These are phyloP conservation scores for Thyridium curvatum DNA, from an alignment of 2,329 filamentous ascomycete genomes.

Conservation along the genomic window DNA sequence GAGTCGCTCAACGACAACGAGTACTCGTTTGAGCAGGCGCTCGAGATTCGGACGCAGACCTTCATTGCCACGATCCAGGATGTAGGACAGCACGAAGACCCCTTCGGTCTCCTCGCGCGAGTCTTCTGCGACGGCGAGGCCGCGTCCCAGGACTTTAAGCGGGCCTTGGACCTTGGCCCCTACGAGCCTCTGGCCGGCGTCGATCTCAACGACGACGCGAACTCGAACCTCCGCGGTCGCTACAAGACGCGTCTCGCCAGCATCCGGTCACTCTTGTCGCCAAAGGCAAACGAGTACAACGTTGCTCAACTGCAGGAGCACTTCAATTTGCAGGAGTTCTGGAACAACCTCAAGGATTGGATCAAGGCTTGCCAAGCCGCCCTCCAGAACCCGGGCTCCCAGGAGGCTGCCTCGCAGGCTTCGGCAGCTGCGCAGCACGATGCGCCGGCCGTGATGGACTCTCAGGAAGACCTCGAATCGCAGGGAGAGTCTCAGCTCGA, in stretches of 20 bases:
- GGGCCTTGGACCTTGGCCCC: neutral
- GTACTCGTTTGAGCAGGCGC: neutral
- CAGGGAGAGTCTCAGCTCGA: constrained; percentile 2
- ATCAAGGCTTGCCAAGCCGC: neutral
- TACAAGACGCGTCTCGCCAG: neutral
- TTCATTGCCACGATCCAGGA: neutral
- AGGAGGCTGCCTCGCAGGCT: too few relatives aligned
- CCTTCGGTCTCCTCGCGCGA: neutral
- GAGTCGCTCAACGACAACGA: neutral
- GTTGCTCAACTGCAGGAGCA: neutral
- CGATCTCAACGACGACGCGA: neutral
- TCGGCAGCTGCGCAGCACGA: too few relatives aligned
- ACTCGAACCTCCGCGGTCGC: neutral
- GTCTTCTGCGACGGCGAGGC: neutral
- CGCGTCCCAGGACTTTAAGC: neutral
- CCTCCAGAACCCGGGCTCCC: neutral
- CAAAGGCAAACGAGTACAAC: neutral
- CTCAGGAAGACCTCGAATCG: neutral
- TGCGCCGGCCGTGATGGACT: too few relatives aligned
- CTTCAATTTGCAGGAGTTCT: neutral
- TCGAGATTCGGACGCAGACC: neutral
- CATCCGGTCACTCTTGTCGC: neutral
- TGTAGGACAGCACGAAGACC: neutral
- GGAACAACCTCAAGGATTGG: neutral
- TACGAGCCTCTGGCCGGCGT: neutral